A percentile compares a stretch with the other conserved stretches of the same genome.
Conservation (phyloP, 805 yeast genomes). For the Myxozyma vanderwaltii region DNA sequence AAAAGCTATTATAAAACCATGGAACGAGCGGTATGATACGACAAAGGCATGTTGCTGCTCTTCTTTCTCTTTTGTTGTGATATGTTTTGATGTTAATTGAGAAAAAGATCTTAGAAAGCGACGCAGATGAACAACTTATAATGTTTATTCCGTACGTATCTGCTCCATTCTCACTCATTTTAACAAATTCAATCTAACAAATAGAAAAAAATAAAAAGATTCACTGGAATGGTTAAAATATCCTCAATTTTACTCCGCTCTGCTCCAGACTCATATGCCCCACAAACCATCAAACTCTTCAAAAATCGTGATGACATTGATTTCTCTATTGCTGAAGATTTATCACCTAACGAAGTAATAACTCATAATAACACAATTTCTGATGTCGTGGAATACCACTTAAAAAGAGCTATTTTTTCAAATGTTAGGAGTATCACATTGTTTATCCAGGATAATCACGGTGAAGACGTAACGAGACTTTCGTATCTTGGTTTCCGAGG, state of each 20-base stretch:
- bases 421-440: constrained; percentile 68
- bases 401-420: constrained; percentile 74
- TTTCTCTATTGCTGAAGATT: constrained; percentile 60
- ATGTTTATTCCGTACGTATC: constrained; percentile 60
- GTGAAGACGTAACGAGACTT: constrained; percentile 57
- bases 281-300: constrained; percentile 66
- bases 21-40: constrained; percentile 52
- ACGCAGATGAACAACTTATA: constrained; percentile 80
- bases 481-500: constrained; percentile 83
- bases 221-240: constrained; percentile 71
- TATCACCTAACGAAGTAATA: constrained; percentile 50
- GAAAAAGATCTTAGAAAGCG: constrained; percentile 53
- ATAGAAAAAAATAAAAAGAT: constrained; percentile 42
- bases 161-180: not conserved
- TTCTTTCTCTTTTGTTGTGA: not conserved
- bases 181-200: no score
- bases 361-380: constrained; percentile 62
- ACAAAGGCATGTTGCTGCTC: constrained; percentile 43
- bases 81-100: not conserved
- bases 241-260: constrained; percentile 73
- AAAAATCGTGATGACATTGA: constrained; percentile 73
- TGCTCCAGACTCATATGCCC: constrained; percentile 62
- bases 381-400: constrained; percentile 74
- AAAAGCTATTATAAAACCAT: constrained; percentile 54
- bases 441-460: constrained; percentile 68